phyloP scores from a whole-genome alignment of 371 early-diverging fungal genomes.

The Lichtheimia ramosa region DNA sequence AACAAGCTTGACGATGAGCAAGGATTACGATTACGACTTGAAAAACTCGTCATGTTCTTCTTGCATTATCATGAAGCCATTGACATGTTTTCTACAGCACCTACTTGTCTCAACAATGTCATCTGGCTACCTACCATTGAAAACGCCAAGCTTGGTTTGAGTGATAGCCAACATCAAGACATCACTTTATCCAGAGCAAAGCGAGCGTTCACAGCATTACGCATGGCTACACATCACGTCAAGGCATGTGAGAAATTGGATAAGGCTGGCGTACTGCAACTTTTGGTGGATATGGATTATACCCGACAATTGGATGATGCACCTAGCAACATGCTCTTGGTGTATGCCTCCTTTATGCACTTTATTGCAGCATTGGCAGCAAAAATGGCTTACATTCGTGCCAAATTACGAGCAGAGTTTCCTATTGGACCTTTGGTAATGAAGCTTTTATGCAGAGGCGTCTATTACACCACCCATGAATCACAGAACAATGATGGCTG shows the following conservation, averaged over 20 bases:
- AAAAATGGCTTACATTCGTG: conserved; percentile 29
- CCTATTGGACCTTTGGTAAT: conserved; percentile 20
- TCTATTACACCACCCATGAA: neutral
- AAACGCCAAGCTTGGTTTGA: conserved; percentile 20
- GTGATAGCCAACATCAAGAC: neutral
- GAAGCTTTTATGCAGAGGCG: conserved; percentile 16
- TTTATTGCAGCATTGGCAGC: conserved; percentile 27
- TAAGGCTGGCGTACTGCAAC: conserved; percentile 19
- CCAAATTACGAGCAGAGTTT: conserved; percentile 20
- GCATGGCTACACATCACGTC: conserved; percentile 11
- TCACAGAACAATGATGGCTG: conserved; percentile 13
- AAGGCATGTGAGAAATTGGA: conserved; percentile 28
- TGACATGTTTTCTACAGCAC: conserved; percentile 19
- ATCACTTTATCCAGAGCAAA: conserved; percentile 23
- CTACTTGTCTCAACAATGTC: conserved; percentile 15
- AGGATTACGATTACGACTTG: conserved; percentile 11
- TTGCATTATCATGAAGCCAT: conserved; percentile 29
- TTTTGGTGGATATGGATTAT: conserved; percentile 9
- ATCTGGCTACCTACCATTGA: conserved; percentile 32
- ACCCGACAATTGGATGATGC: neutral
- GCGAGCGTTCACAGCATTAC: conserved; percentile 22
- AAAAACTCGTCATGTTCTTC: conserved; percentile 21
- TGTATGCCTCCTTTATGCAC: conserved; percentile 23
- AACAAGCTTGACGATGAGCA: neutral
- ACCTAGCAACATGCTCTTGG: conserved; percentile 7